Conservation (phyloP, 164 flowering plant genomes). For the Brasenia schreberi region DNA sequence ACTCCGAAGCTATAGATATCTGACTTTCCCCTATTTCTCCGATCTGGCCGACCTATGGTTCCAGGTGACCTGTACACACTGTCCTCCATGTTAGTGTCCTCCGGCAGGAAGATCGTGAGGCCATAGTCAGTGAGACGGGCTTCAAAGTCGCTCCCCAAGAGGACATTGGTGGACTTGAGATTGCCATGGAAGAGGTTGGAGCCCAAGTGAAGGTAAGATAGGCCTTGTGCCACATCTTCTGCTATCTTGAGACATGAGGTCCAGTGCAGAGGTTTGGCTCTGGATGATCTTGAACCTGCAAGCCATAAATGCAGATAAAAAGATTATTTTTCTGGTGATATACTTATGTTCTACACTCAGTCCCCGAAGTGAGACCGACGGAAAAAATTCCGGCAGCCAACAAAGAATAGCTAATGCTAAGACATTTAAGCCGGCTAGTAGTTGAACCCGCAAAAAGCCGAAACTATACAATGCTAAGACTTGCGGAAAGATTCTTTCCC, state of each 20-base stretch:
- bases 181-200: slow-evolving; percentile 59
- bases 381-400: too few relatives aligned
- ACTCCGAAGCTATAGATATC: slow-evolving; percentile 79
- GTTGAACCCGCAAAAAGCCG: too few relatives aligned
- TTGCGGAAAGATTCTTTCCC: too few relatives aligned
- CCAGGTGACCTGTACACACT: slow-evolving; percentile 59
- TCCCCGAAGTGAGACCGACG: too few relatives aligned
- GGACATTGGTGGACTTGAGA: slow-evolving; percentile 83
- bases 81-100: slow-evolving; percentile 14
- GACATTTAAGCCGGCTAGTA: too few relatives aligned
- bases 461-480: too few relatives aligned
- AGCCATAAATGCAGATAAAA: neutral
- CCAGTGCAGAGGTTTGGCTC: slow-evolving; percentile 96
- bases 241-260: slow-evolving; percentile 96
- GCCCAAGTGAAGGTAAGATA: slow-evolving; percentile 89
- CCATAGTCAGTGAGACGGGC: slow-evolving; percentile 87
- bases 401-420: too few relatives aligned
- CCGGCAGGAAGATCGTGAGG: slow-evolving; percentile 16
- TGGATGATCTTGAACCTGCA: slow-evolving; percentile 68
- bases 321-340: too few relatives aligned
- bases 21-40: slow-evolving; percentile 37
- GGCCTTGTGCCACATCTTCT: slow-evolving; percentile 93
- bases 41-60: slow-evolving; percentile 19
- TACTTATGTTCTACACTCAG: too few relatives aligned
- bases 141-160: slow-evolving; percentile 87